A percentile compares a stretch with the other conserved stretches of the same genome.
These are phyloP conservation scores for Colletotrichum plurivorum DNA, from an alignment of 2,329 filamentous ascomycete species.

Conservation along the genomic window DNA sequence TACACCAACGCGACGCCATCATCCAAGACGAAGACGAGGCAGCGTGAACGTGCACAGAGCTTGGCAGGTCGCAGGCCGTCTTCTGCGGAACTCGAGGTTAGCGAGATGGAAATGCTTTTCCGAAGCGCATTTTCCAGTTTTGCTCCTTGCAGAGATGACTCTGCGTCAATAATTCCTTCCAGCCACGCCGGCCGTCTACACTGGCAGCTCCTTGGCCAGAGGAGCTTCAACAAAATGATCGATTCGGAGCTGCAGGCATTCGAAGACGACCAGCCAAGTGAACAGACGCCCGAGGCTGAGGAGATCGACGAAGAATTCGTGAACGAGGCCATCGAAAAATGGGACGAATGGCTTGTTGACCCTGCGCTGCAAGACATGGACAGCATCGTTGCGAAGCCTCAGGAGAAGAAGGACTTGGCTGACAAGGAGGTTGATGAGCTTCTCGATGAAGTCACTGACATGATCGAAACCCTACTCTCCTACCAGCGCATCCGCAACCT, in stretches of 20 bases:
- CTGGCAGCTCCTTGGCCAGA: slow-evolving; percentile 81
- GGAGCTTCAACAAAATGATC: slow-evolving; percentile 75
- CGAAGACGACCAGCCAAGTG: slow-evolving; percentile 50
- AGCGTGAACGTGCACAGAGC: slow-evolving; percentile 80
- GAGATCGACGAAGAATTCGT: slow-evolving; percentile 65
- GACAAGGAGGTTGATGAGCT: slow-evolving; percentile 52
- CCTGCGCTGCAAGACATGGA: slow-evolving; percentile 63
- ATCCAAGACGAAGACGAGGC: slow-evolving; percentile 71
- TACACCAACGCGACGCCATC: slow-evolving; percentile 74
- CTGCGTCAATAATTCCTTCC: slow-evolving; percentile 77
- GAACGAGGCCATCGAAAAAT: slow-evolving; percentile 69
- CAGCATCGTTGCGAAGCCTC: slow-evolving; percentile 64
- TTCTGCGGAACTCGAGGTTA: slow-evolving; percentile 69
- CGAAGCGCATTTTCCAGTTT: slow-evolving; percentile 85
- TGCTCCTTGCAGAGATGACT: slow-evolving; percentile 81
- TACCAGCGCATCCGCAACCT: slow-evolving; percentile 85
- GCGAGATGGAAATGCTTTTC: slow-evolving; percentile 82
- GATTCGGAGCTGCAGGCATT: slow-evolving; percentile 65
- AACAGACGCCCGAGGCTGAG: slow-evolving; percentile 46
- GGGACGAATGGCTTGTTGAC: slow-evolving; percentile 71
- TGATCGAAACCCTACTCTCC: slow-evolving; percentile 82
- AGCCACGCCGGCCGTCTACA: slow-evolving; percentile 78
- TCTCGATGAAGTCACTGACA: slow-evolving; percentile 79
- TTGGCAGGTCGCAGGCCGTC: slow-evolving; percentile 72
- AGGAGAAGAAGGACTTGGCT: slow-evolving; percentile 44